These are phyloP conservation scores for Purpureocillium lavendulum DNA, from an alignment of 2,329 filamentous ascomycete species.

Conservation along the genomic window DNA sequence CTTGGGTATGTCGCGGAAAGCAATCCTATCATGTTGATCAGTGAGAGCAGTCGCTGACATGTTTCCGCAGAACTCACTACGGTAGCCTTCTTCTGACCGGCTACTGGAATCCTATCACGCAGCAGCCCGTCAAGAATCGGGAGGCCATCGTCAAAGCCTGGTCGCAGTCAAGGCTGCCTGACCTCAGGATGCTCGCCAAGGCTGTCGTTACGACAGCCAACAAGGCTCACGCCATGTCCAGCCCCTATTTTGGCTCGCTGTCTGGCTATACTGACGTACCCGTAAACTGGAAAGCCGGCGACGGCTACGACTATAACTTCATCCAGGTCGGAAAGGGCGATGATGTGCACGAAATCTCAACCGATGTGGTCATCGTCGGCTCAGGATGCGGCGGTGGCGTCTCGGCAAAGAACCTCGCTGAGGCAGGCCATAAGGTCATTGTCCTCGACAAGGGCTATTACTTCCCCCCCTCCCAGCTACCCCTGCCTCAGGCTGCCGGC, in stretches of 20 bases:
- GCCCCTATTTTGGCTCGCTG: constrained; percentile 43
- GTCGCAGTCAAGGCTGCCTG: constrained; percentile 46
- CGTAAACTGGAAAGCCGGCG: constrained; percentile 37
- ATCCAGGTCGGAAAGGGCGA: constrained; percentile 41
- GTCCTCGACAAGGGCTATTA: constrained; percentile 80
- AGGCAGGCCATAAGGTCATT: constrained; percentile 66
- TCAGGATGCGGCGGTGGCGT: constrained; percentile 83
- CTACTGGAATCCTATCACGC: constrained; percentile 51
- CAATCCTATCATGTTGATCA: too few species aligned
- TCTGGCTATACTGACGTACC: constrained; percentile 51
- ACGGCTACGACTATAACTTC: constrained; percentile 50
- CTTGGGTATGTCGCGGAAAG: constrained; percentile 31
- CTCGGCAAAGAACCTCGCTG: constrained; percentile 69
- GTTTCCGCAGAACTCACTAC: constrained; percentile 41
- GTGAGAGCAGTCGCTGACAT: too few species aligned
- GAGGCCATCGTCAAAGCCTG: constrained; percentile 56
- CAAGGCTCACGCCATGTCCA: constrained; percentile 46
- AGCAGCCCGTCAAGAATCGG: constrained; percentile 52
- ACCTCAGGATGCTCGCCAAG: constrained; percentile 47
- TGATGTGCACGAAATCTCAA: constrained; percentile 54
- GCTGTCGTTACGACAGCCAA: constrained; percentile 46
- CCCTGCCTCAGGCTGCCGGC: constrained; percentile 59
- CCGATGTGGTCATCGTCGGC: constrained; percentile 78
- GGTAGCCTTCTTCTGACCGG: constrained; percentile 61
- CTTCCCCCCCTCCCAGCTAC: constrained; percentile 62